These are phyloP conservation scores for Neurospora sp. DNA, from an alignment of 495 filamentous ascomycete genomes.

Conservation along the genomic window DNA sequence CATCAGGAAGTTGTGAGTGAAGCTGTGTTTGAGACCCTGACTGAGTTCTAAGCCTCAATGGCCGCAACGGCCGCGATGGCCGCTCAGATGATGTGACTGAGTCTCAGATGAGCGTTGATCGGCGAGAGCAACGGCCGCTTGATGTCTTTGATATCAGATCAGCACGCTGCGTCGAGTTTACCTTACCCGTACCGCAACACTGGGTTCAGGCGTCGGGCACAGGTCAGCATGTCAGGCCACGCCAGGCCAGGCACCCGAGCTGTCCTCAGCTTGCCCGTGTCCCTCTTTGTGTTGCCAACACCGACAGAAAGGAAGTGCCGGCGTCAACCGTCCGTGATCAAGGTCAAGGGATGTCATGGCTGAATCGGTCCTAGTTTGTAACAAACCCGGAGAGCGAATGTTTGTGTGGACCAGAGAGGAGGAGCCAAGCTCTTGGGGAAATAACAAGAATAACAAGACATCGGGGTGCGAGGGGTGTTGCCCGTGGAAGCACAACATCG, in stretches of 20 bases:
- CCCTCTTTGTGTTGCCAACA: background rate
- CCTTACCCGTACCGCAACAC: background rate
- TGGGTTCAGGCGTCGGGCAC: background rate
- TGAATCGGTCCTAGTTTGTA: background rate
- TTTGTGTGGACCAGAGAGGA: background rate
- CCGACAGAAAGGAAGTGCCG: background rate
- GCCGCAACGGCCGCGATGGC: background rate
- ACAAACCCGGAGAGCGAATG: background rate
- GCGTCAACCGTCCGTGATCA: background rate
- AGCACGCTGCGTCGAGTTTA: background rate
- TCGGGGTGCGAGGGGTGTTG: background rate
- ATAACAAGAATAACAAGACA: background rate
- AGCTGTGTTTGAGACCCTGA: background rate
- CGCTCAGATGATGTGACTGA: background rate
- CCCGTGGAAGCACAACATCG: background rate
- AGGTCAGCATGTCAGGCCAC: background rate
- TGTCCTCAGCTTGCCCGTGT: background rate
- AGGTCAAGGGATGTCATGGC: background rate
- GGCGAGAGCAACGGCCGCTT: background rate
- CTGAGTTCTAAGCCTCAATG: background rate
- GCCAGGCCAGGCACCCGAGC: background rate
- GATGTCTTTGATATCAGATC: background rate
- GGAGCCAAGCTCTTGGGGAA: background rate
- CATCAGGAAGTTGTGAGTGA: background rate
- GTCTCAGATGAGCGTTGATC: background rate